Conservation (phyloP, 1,139 yeast species). For the Suhomyces coccinellae region DNA sequence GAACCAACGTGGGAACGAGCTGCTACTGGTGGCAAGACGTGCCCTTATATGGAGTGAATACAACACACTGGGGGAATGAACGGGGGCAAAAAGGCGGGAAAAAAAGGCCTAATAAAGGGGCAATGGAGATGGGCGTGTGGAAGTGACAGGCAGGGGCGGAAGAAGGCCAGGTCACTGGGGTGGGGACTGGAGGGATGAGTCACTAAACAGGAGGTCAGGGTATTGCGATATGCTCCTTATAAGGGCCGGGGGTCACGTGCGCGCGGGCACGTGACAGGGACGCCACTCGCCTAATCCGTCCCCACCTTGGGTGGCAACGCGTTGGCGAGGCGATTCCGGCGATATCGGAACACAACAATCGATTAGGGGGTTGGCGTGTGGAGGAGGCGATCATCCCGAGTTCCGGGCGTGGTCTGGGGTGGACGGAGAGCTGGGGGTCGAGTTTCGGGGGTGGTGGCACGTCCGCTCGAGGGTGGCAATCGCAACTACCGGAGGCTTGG, state of each 20-base stretch:
- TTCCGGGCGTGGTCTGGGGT: background rate
- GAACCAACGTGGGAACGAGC: background rate
- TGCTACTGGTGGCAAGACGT: background rate
- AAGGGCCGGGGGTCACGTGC: background rate
- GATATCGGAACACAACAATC: background rate
- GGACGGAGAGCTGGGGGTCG: background rate
- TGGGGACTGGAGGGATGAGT: background rate
- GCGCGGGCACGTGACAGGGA: background rate
- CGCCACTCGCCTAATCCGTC: background rate
- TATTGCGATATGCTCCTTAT: conserved; percentile 2
- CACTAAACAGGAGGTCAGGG: background rate
- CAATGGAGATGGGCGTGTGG: background rate
- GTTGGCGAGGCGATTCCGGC: conserved; percentile 3
- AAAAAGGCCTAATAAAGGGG: background rate
- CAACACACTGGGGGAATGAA: background rate
- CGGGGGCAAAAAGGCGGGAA: background rate
- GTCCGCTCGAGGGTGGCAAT: no score
- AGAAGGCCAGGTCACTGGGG: background rate
- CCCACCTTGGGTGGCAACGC: conserved; percentile 3
- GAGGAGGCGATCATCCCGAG: background rate
- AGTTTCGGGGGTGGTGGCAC: background rate
- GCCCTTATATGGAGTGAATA: background rate
- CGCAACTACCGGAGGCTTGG: background rate
- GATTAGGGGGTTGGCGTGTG: no score
- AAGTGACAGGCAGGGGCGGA: background rate